Evolutionary conservation across 176 grass and related monocot species (phyloP), one percentile per base, ranked within the genome.

Genomic region (Eleusine coracana): DNA sequence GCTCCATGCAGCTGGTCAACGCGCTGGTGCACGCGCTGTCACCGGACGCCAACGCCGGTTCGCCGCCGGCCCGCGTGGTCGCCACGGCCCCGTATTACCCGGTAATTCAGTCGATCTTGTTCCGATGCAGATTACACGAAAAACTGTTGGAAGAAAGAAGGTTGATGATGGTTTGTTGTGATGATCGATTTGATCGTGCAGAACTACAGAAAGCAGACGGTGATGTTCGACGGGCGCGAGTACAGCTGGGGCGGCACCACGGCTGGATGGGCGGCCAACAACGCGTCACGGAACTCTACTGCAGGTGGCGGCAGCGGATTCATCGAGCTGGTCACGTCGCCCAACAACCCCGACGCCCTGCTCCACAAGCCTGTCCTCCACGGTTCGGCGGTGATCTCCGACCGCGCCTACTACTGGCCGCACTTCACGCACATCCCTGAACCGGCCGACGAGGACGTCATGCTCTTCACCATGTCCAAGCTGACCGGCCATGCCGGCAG

Each of bases 331-430:
- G 89, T 97, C 62, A 88, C 91, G 46, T 93, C 91, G 31, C 94
- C 94, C 0, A 97, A 97, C 71, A 97, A 97, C 78, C 94, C 94
- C 3, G 94, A 93, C 66, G 18, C 89, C 31, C 1, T 48, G 27
- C 80, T 93, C 37, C 16, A 49, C 18, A 0, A 82, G 42, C 77
- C 89, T 5, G 89, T 86, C 75, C 79, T 97, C 60, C 38, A 16
- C 66, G 71, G 67, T 52, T 66, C 88, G 21, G 49, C 75, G 21
- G 73, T 71, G 28, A 85, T 97, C 74, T 9, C 84, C 71, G 94
- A 97, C 86, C 89, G 72, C 81, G 94, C 91, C 0, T 97, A 97
- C 78, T 97, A 84, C 69, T 97, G 91, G 89, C 94, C 94, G 27
- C 91, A 93, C 75, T 93, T 81, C 41, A 85, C 94, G 13, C 81